Evolutionary conservation across 768 basidiomycete genomes (phyloP).

Genomic region (Fistulinella prunicolor): DNA sequence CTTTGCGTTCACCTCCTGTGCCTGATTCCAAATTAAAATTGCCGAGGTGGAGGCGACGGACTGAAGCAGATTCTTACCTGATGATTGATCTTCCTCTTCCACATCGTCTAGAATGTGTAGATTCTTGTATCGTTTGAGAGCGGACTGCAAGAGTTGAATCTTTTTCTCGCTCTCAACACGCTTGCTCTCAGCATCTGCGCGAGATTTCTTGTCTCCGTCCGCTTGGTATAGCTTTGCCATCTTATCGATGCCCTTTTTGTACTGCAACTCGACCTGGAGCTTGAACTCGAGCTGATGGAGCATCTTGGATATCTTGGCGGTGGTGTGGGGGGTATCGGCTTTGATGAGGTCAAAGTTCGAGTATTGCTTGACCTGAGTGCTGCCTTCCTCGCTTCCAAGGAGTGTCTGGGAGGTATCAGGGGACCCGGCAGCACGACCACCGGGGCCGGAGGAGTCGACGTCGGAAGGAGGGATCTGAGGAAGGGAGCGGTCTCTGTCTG

Average conservation of each 20-base stretch:
- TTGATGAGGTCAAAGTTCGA: conserved; percentile 92
- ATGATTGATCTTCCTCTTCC: conserved; percentile 78
- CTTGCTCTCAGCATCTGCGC: conserved; percentile 91
- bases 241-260: conserved; percentile 97
- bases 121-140: conserved; percentile 95
- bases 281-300: conserved; percentile 99
- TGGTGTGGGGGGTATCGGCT: conserved; percentile 94
- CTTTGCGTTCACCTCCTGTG: conserved; percentile 83
- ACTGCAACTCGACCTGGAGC: conserved; percentile 96
- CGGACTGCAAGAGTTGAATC: conserved; percentile 87
- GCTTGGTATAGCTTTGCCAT: conserved; percentile 96
- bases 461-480: conserved; percentile 54
- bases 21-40: conserved; percentile 40
- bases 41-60: not conserved
- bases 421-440: conserved; percentile 36
- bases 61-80: conserved; percentile 38
- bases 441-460: conserved; percentile 38
- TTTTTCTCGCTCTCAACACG: conserved; percentile 94
- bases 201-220: conserved; percentile 96
- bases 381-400: conserved; percentile 37
- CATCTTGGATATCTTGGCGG: conserved; percentile 96
- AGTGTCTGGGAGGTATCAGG: conserved; percentile 41
- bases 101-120: conserved; percentile 89
- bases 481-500: conserved; percentile 35
- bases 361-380: conserved; percentile 61